A percentile compares a stretch with the other conserved stretches of the same genome.
phyloP scores from a whole-genome alignment of 768 basidiomycete genomes.

The Leucosporidium creatinivorum region DNA sequence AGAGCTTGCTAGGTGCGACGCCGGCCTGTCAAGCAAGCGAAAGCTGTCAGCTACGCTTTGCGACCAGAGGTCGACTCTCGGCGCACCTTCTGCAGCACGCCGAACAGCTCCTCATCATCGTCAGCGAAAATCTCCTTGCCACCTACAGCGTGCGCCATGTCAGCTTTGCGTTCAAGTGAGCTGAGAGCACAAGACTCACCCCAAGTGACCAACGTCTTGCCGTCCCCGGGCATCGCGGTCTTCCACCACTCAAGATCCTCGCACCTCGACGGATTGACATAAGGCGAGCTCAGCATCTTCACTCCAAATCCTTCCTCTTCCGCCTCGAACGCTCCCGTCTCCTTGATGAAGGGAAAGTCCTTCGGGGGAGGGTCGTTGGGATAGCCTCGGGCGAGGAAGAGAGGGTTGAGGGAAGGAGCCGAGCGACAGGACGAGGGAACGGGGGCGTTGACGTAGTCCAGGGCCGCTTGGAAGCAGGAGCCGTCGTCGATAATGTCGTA shows the following conservation, averaged over 20 bases:
- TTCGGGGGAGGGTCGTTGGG: not conserved
- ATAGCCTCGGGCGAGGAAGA: not conserved
- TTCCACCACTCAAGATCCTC: conserved; percentile 12
- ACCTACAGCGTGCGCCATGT: too few species aligned
- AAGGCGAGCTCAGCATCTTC: conserved; percentile 13
- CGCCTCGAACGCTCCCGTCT: not conserved
- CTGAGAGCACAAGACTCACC: conserved; percentile 3
- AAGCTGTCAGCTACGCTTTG: not conserved
- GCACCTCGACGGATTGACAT: conserved; percentile 19
- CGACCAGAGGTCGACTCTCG: not conserved
- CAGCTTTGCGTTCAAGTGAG: too few species aligned
- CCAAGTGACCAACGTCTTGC: conserved; percentile 20
- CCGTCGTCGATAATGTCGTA: conserved; percentile 7
- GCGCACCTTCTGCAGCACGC: conserved; percentile 2
- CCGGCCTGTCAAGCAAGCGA: not conserved
- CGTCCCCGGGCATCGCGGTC: conserved; percentile 7
- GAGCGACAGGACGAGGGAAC: not conserved
- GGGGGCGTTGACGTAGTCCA: not conserved
- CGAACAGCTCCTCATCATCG: conserved; percentile 14
- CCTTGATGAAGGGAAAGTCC: too few species aligned
- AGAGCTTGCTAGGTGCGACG: not conserved
- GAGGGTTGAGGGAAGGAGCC: not conserved
- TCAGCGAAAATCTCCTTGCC: conserved; percentile 27
- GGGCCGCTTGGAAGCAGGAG: conserved; percentile 2
- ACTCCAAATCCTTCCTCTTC: conserved; percentile 5